phyloP scores from a whole-genome alignment of 2,329 filamentous ascomycete genomes.

The Exophiala calicioides region DNA sequence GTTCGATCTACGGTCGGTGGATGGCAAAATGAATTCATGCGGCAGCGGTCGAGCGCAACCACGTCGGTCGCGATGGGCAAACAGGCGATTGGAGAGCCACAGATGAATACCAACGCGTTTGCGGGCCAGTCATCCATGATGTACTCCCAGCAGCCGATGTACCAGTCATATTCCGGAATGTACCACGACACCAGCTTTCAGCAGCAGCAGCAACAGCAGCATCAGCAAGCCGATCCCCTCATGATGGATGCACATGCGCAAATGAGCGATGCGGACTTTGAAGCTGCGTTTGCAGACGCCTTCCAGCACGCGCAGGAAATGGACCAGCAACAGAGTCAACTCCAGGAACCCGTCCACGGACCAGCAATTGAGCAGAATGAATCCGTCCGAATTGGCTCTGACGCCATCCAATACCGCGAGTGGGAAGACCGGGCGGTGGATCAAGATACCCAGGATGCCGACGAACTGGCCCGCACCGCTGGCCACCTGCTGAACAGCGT shows the following conservation, averaged over 20 bases:
- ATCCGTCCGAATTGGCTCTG: slow-evolving; percentile 44
- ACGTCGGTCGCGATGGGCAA: slow-evolving; percentile 29
- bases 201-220: slow-evolving; percentile 27
- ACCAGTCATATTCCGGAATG: slow-evolving; percentile 23
- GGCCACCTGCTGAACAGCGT: slow-evolving; percentile 69
- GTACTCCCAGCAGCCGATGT: slow-evolving; percentile 23
- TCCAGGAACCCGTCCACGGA: slow-evolving; percentile 11
- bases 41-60: slow-evolving; percentile 37
- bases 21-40: slow-evolving; percentile 65
- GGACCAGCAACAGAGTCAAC: slow-evolving; percentile 13
- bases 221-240: slow-evolving; percentile 27
- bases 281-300: slow-evolving; percentile 30
- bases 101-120: slow-evolving; percentile 22
- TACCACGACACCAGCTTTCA: too few species aligned
- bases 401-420: slow-evolving; percentile 40
- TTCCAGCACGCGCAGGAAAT: slow-evolving; percentile 26
- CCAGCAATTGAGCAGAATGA: slow-evolving; percentile 25
- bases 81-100: slow-evolving; percentile 14
- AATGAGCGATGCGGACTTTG: slow-evolving; percentile 27
- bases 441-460: slow-evolving; percentile 51
- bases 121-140: slow-evolving; percentile 6
- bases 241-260: slow-evolving; percentile 19
- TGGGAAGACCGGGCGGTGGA: slow-evolving; percentile 22
- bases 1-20: slow-evolving; percentile 37
- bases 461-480: slow-evolving; percentile 72